Percentiles rank a stretch among this genome's conserved stretches.
phyloP scores from a whole-genome alignment of 2,329 filamentous ascomycete species.

The Coniochaeta sp. region DNA sequence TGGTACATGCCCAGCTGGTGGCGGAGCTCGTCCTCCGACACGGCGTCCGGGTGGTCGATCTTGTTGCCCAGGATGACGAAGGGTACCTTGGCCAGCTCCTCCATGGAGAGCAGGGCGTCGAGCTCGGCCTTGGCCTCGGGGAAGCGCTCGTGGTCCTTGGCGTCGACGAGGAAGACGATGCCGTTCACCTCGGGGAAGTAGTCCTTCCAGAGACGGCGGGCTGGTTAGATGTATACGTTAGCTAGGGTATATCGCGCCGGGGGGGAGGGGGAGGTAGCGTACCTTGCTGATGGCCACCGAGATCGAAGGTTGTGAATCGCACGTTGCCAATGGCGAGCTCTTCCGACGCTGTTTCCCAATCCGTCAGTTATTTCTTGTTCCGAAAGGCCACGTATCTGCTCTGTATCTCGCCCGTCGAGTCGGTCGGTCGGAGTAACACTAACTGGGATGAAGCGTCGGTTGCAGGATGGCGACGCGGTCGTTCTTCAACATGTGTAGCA shows the following conservation, averaged over 20 bases:
- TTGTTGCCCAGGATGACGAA: constrained; percentile 98
- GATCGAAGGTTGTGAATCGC: constrained; percentile 89
- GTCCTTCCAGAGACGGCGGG: constrained; percentile 90
- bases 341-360: constrained; percentile 63
- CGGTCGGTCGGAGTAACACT: constrained; percentile 28
- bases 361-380: constrained; percentile 9
- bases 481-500: constrained; percentile 96
- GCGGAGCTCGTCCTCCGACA: constrained; percentile 91
- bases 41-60: constrained; percentile 95
- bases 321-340: constrained; percentile 90
- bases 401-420: constrained; percentile 7
- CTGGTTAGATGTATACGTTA: constrained; percentile 31
- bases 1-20: constrained; percentile 91
- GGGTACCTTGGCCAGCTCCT: constrained; percentile 90
- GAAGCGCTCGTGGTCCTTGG: constrained; percentile 94
- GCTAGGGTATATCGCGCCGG: background rate
- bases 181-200: constrained; percentile 96
- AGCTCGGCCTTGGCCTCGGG: constrained; percentile 93
- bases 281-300: constrained; percentile 92
- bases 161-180: constrained; percentile 96
- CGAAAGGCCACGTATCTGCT: constrained; percentile 9
- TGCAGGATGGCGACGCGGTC: constrained; percentile 87
- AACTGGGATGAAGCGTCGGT: constrained; percentile 87
- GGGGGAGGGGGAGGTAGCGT: constrained; percentile 18
- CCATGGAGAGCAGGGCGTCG: constrained; percentile 91